Base-by-base conservation (phyloP, 495 filamentous ascomycete species). In the Talaromyces wortmannii region DNA sequence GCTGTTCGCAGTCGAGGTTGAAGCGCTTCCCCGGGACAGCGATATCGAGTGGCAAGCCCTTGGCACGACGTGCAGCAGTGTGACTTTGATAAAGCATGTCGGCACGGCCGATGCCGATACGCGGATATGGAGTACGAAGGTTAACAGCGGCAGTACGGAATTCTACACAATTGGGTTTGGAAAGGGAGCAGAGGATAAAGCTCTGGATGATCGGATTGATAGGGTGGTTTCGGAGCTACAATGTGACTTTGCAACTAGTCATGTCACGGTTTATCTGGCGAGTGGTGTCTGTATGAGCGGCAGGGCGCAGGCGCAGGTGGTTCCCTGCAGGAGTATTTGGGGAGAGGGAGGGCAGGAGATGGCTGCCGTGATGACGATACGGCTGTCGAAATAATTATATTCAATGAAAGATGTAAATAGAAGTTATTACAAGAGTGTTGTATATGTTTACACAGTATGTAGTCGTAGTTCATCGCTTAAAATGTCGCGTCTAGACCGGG, bases 11-110 rank as follows among this genome's bases (percentile, higher is more conserved):
- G 85, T 83, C 3, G 81, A 92, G 54, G 88, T 92, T 11, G 77
- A 83, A 43, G 78, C 82, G 56, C 69, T 95, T 36, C 90, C 90
- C 1, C 78, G 87, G 31, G 76, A 69, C 12, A 84, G 80, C 57
- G 74, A 75, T 52, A 80, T 95, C 40, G 90, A 95, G 69, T 92
- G 90, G 90, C 81, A 84, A 59, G 80, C 72, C 29, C 57, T 78
- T 30, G 78, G 78, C 6, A 61, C 63, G 46, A 67, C 53, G 12
- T 71, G 74, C 57, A 45, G 55, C 47, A 53, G 65, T 15, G 48
- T 67, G 45, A 61, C 54, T 23, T 17, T 69, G 32, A 45, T 61
- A 6, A 46, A 50, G 7, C 12, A 23, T 11, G n/a, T 29, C n/a
- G 31, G 40, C 13, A 46, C 23, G 3, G 15, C 33, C 12, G 52